phyloP scores from a whole-genome alignment of 352 stramenopile species.

The Globisporangium perplexum region DNA sequence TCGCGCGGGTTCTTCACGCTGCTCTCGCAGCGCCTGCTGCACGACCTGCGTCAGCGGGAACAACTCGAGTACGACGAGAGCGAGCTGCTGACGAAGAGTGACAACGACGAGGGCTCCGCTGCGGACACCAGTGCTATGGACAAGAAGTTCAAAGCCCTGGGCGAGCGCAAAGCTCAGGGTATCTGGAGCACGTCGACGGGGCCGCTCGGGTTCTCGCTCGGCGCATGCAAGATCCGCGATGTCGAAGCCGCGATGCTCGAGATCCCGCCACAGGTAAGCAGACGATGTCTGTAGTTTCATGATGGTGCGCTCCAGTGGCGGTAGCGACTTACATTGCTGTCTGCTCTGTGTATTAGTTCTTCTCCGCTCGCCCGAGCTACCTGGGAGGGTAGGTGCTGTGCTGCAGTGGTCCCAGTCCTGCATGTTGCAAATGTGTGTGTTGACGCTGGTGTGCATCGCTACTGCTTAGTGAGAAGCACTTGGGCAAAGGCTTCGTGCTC shows the following conservation, averaged over 20 bases:
- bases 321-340: neutral
- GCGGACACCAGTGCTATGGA: neutral
- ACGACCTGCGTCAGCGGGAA: conserved; percentile 29
- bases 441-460: conserved; percentile 6
- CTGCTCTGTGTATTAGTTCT: conserved; percentile 24
- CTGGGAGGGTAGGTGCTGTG: conserved; percentile 14
- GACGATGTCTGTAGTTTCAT: neutral
- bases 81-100: conserved; percentile 7
- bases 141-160: conserved; percentile 22
- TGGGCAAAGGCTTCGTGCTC: conserved; percentile 72
- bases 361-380: conserved; percentile 34
- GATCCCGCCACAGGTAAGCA: conserved; percentile 28
- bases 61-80: conserved; percentile 16
- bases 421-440: neutral
- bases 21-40: conserved; percentile 34
- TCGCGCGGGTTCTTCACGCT: conserved; percentile 65
- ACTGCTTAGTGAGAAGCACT: conserved; percentile 34
- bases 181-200: conserved; percentile 65
- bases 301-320: neutral
- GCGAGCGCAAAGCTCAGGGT: conserved; percentile 40
- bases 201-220: conserved; percentile 45
- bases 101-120: too few relatives aligned
- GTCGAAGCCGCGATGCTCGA: conserved; percentile 72
- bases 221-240: conserved; percentile 51
- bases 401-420: neutral